Percentiles rank a stretch among this genome's conserved stretches.
phyloP scores from a whole-genome alignment of 2,329 filamentous ascomycete genomes.

The Nothopassalora personata region DNA sequence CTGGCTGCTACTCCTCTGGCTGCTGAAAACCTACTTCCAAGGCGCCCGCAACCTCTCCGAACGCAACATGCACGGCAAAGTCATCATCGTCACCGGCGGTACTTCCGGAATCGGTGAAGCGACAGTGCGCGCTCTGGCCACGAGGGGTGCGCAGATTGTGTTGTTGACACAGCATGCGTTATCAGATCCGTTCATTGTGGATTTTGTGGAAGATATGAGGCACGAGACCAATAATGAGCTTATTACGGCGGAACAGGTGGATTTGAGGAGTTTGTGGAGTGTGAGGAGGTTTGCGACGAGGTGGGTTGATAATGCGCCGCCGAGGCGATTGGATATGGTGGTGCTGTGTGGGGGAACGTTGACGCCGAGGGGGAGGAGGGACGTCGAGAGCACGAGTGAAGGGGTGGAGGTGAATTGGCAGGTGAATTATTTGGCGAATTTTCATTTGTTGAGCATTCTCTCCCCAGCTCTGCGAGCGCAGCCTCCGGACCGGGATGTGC shows the following conservation, averaged over 20 bases:
- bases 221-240: conserved; percentile 71
- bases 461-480: conserved; percentile 86
- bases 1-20: conserved; percentile 48
- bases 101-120: conserved; percentile 87
- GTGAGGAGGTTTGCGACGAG: conserved; percentile 90
- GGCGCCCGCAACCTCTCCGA: conserved; percentile 71
- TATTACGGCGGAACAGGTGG: conserved; percentile 92
- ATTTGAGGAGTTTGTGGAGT: conserved; percentile 81
- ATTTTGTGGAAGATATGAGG: conserved; percentile 87
- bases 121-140: conserved; percentile 67
- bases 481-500: conserved; percentile 87
- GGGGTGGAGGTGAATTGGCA: conserved; percentile 88
- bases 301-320: conserved; percentile 95
- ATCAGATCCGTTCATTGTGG: conserved; percentile 80
- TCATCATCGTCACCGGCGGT: conserved; percentile 87
- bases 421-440: conserved; percentile 92
- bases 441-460: conserved; percentile 86
- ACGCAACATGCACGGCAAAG: conserved; percentile 84
- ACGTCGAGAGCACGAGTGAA: conserved; percentile 55
- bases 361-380: conserved; percentile 59
- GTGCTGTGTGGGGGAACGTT: conserved; percentile 78
- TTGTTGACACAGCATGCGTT: conserved; percentile 79
- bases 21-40: conserved; percentile 69
- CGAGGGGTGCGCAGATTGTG: conserved; percentile 81
- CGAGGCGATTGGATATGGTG: conserved; percentile 82